Evolutionary conservation across 2,329 filamentous ascomycete genomes (phyloP).

Genomic region (Emergomyces orientalis): DNA sequence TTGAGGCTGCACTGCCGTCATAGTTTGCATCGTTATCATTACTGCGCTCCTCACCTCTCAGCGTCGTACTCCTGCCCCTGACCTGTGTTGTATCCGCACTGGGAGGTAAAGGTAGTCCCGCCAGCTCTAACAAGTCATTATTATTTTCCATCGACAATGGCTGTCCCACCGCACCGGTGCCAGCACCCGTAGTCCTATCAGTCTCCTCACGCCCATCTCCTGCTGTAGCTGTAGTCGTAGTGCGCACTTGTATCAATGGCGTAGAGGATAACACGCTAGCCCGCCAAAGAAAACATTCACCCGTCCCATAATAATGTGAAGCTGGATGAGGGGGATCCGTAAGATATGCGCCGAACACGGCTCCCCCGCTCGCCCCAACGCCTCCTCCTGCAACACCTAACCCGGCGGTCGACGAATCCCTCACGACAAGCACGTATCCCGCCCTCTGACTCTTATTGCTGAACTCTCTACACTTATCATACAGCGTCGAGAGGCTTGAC

Average conservation of each 20-base stretch:
- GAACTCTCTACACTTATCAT: conserved; percentile 64
- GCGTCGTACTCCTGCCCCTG: conserved; percentile 50
- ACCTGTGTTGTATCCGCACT: conserved; percentile 55
- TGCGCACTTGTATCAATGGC: conserved; percentile 23
- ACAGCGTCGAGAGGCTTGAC: conserved; percentile 75
- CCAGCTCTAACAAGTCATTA: conserved; percentile 39
- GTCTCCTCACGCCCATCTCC: background rate
- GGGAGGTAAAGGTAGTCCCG: conserved; percentile 59
- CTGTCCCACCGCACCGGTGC: background rate
- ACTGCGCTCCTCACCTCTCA: conserved; percentile 29
- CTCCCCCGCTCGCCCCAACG: conserved; percentile 24
- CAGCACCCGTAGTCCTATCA: background rate
- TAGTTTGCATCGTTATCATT: background rate
- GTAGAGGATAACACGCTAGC: conserved; percentile 55
- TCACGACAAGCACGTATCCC: conserved; percentile 82
- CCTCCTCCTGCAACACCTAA: background rate
- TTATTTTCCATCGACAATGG: background rate
- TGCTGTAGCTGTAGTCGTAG: conserved; percentile 1
- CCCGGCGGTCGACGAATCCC: conserved; percentile 48
- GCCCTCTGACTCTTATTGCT: conserved; percentile 57
- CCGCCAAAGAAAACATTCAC: conserved; percentile 90
- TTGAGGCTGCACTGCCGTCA: background rate
- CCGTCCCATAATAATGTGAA: conserved; percentile 85
- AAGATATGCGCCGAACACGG: conserved; percentile 82
- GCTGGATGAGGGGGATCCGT: conserved; percentile 76